Base-by-base conservation (phyloP, 495 filamentous ascomycete species). In the Talaromyces stipitatus region DNA sequence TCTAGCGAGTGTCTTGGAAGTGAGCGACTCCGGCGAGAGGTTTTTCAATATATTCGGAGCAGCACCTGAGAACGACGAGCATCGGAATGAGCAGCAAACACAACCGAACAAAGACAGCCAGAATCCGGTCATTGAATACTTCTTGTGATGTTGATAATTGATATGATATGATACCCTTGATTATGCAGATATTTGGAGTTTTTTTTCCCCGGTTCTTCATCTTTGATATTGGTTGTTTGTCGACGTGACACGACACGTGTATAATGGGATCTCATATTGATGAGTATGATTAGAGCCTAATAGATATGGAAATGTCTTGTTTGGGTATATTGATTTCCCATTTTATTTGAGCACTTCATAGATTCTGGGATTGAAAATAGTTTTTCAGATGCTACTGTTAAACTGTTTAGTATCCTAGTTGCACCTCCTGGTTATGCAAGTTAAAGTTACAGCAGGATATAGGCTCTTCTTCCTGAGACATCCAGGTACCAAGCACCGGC, bases 41-140 rank as follows among this genome's bases (percentile, higher is more conserved):
- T 94, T 85, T 64, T 98, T 97, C 72, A 98, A 98, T 69, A 90
- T 97, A 11, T 98, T 98, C 68, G 90, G 94, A 50, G 95, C 94
- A 5, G 90, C 92, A 18, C 94, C 94, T 14, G 95, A 97, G 71
- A 97, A 98, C 61, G 92, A 95, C 68, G 76, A 85, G 60, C 89
- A 95, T 66, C 88, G 94, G 57, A 73, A 71, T 3, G 90, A 96
- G 65, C 81, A 86, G 63, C 86, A 89, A 60, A 69, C 70, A 48
- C 79, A 82, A 64, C 78, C 80, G 63, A 79, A 72, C 51, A 77
- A 80, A 66, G 85, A 89, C 64, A 77, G 77, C 41, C 72, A 72
- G 58, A 79, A 74, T 52, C 82, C 84, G 57, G 77, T 84, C 61
- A 82, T 87, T 61, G 85, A 88, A 60, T 89, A 89, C 72, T 89